Percentiles rank a stretch among this genome's conserved stretches.
Evolutionary conservation across 495 filamentous ascomycete species (phyloP).

Genomic region (Usnea hakonensis): DNA sequence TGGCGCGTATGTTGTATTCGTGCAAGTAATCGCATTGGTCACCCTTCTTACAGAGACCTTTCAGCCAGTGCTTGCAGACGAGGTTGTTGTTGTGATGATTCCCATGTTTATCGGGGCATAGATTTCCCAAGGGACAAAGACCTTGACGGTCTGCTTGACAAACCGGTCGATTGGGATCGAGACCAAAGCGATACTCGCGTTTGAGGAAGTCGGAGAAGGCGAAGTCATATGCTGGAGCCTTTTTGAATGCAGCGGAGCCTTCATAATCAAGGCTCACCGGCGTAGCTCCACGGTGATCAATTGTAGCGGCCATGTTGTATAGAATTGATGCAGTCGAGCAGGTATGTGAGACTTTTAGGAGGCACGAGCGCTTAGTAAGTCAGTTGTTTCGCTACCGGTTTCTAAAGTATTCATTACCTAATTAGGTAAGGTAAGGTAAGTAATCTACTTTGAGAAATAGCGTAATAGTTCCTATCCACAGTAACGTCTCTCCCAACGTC

Average conservation of each 20-base stretch:
- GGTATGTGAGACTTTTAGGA: background rate
- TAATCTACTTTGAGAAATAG: no score
- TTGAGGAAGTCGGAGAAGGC: constrained; percentile 69
- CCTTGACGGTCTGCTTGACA: constrained; percentile 76
- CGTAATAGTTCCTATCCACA: no score
- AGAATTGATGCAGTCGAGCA: background rate
- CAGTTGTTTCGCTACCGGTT: background rate
- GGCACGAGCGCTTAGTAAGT: background rate
- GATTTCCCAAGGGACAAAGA: constrained; percentile 68
- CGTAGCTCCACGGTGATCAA: background rate
- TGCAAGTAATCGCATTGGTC: constrained; percentile 98
- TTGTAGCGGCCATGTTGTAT: constrained; percentile 1
- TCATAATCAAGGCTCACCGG: background rate
- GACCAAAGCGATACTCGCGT: constrained; percentile 66
- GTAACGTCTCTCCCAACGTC: no score
- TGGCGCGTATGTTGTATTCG: constrained; percentile 97
- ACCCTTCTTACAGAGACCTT: constrained; percentile 95
- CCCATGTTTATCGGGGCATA: constrained; percentile 62
- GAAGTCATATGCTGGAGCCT: constrained; percentile 52
- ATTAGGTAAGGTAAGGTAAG: no score
- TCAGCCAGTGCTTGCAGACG: constrained; percentile 98
- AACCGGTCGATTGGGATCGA: constrained; percentile 62
- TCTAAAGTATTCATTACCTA: no score
- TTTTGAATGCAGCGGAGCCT: background rate
- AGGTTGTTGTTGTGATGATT: constrained; percentile 51